Conservation (phyloP, 1,139 yeast species). For the Geotrichum restrictum region DNA sequence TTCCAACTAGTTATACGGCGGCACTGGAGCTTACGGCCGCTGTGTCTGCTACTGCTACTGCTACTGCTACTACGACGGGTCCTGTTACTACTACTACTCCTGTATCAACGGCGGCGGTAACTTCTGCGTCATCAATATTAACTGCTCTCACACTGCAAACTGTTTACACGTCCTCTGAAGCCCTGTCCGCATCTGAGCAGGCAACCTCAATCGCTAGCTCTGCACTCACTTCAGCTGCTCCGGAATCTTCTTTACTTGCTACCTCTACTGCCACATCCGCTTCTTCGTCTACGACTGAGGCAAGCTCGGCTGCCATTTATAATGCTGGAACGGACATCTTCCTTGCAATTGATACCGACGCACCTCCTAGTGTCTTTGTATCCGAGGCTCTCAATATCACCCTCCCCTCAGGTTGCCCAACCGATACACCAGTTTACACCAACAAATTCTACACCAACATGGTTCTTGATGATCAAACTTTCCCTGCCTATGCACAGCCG, state of each 20-base stretch:
- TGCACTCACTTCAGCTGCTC: conserved; percentile 4
- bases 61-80: conserved; percentile 5
- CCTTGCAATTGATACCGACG: conserved; percentile 46
- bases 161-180: background rate
- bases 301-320: conserved; percentile 22
- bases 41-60: background rate
- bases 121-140: background rate
- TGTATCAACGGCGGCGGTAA: background rate
- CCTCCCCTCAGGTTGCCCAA: conserved; percentile 49
- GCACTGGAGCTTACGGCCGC: conserved; percentile 11
- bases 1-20: conserved; percentile 30
- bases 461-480: conserved; percentile 59
- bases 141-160: conserved; percentile 6
- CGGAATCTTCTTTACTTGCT: conserved; percentile 4
- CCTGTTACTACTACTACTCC: conserved; percentile 11
- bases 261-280: conserved; percentile 13
- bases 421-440: conserved; percentile 58
- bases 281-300: conserved; percentile 16
- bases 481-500: conserved; percentile 53
- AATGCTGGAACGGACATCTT: conserved; percentile 45
- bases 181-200: too few relatives aligned
- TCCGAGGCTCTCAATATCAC: conserved; percentile 47
- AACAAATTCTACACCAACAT: conserved; percentile 83
- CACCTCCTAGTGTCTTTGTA: conserved; percentile 51
- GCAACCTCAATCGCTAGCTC: conserved; percentile 9